These are phyloP conservation scores for Ulota crispa DNA, from an alignment of 225 moss, liverwort and hornwort species.

Conservation along the genomic window DNA sequence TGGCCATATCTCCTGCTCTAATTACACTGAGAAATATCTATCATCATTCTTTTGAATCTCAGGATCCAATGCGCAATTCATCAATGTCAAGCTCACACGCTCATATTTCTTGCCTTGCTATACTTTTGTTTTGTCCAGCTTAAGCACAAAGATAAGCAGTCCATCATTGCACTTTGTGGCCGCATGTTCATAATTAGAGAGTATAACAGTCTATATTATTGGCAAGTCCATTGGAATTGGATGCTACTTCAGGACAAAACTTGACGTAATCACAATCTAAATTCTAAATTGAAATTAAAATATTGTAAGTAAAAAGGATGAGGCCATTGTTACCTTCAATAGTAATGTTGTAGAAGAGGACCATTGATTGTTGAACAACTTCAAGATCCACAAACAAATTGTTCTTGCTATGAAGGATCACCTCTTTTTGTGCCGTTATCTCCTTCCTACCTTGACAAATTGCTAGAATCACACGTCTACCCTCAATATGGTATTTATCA, in stretches of 20 bases:
- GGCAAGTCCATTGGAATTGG: fast-evolving
- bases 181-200: not conserved
- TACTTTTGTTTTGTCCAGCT: not conserved
- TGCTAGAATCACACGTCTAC: not conserved
- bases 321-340: not conserved
- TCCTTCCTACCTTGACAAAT: not conserved
- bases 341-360: no score
- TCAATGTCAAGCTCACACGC: no score
- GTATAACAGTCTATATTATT: no score
- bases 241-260: not conserved
- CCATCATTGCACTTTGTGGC: fast-evolving
- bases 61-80: no score
- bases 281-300: not conserved
- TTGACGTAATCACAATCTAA: not conserved
- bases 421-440: no score
- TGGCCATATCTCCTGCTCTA: no score
- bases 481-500: no score
- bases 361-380: no score
- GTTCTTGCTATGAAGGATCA: no score
- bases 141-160: not conserved
- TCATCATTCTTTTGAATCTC: no score
- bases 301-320: not conserved
- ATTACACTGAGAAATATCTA: no score
- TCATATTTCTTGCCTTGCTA: not conserved
- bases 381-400: no score